Evolutionary conservation across 257 asterid species (phyloP).

Genomic region (Solanum sitiens): DNA sequence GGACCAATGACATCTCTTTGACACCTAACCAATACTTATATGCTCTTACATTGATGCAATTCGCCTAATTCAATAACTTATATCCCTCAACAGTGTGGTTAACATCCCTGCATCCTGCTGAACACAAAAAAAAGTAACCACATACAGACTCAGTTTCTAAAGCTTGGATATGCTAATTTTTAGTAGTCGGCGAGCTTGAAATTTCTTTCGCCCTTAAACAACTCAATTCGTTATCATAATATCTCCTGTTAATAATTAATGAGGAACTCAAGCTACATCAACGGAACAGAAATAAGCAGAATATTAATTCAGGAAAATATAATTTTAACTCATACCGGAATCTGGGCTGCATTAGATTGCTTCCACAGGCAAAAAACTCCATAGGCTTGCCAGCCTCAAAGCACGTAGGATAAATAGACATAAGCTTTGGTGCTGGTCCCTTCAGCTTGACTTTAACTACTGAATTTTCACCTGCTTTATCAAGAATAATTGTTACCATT

Average conservation of each 20-base stretch:
- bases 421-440: constrained; percentile 67
- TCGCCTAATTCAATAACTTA: background rate
- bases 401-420: constrained; percentile 61
- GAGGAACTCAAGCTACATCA: background rate
- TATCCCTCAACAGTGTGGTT: background rate
- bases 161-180: background rate
- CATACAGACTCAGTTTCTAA: background rate
- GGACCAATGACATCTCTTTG: background rate
- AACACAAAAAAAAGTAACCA: background rate
- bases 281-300: background rate
- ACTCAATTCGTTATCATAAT: background rate
- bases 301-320: background rate
- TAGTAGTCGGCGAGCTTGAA: background rate
- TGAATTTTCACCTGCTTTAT: constrained; percentile 52
- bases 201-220: background rate
- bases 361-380: constrained; percentile 85
- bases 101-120: background rate
- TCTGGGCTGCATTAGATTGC: constrained; percentile 65
- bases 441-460: constrained; percentile 51
- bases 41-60: background rate
- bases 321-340: constrained; percentile 40
- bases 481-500: background rate
- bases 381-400: constrained; percentile 90
- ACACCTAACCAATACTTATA: background rate
- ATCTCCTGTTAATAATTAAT: background rate